These are phyloP conservation scores for Sporisorium scitamineum DNA, from an alignment of 1,284 basidiomycete species.

Conservation along the genomic window DNA sequence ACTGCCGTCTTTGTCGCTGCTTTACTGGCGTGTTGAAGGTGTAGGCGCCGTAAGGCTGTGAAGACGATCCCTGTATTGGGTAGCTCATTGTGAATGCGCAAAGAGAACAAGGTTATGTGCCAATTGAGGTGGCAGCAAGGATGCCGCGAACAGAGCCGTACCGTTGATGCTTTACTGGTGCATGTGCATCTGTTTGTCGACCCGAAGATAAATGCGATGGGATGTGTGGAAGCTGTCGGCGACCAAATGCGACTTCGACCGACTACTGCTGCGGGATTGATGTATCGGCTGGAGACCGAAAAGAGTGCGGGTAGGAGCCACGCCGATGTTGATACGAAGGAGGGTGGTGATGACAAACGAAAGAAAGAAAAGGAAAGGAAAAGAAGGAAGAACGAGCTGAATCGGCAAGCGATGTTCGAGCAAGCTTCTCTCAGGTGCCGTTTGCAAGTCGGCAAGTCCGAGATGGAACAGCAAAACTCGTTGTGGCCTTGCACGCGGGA, in stretches of 20 bases:
- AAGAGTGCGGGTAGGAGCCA: background rate
- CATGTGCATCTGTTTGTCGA: conserved; percentile 6
- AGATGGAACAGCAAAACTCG: background rate
- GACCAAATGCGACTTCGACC: background rate
- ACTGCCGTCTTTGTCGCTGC: conserved; percentile 23
- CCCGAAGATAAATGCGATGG: background rate
- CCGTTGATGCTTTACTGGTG: background rate
- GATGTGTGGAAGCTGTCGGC: background rate
- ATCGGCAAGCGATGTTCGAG: background rate
- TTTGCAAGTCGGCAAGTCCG: background rate
- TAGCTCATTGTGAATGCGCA: conserved; percentile 28
- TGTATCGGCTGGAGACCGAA: background rate
- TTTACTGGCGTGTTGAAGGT: conserved; percentile 44
- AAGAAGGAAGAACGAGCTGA: background rate
- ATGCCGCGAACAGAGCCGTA: background rate
- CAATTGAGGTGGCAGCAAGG: background rate
- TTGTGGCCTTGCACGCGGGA: no score
- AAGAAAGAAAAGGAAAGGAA: background rate
- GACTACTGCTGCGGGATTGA: background rate
- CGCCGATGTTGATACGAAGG: no score
- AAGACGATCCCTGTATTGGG: conserved; percentile 49
- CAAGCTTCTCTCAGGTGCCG: background rate
- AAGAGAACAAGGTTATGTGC: background rate
- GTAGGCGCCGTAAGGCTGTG: conserved; percentile 45
- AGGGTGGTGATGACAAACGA: background rate